Base-by-base conservation (phyloP, 768 basidiomycete species). In the Lactarius psammicola region DNA sequence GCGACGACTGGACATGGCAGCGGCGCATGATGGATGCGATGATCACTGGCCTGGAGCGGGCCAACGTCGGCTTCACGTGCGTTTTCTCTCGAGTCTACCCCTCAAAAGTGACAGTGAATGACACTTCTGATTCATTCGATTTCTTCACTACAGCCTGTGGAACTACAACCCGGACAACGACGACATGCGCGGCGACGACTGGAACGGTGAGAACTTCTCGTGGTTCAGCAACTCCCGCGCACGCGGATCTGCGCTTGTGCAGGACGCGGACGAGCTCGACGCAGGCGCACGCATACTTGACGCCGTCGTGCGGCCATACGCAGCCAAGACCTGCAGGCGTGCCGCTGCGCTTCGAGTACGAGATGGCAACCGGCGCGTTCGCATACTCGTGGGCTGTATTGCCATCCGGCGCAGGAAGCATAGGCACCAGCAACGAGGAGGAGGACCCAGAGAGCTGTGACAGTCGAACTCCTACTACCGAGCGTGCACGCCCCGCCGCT, bases 191-290 rank as follows among this genome's bases (percentile, higher is more conserved):
- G 96, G 96, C 18, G 95, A 98, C 74, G 77, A 87, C 74, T 97
- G 95, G 95, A 96, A 95, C 71, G 93, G 91, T 60, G 95, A 99
- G 76, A 97, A 95, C 77, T 98, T 99, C 74, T 94, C 93, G 1
- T 97, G 93, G 92, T 98, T 94, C 82, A 87, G 86, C 71, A 78
- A 79, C 51, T 76, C 75, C 40, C 85, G 88, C 18, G 86, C 83
- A 2, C 55, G 2, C 79, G 3, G 23, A 23, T 23, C 89, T 15
- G 82, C 81, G 68, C 81, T 83, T 62, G 80, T 83, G 10, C 90
- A 91, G 75, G 78, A 78, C 23, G 81, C 86, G 2, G 79, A 83
- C n/a, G 84, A 87, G 6, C 81, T 95, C 36, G 94, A 98, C 74
- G 87, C 88, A 54, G 95, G 95, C 3, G 90, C 80, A 0, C 81